Evolutionary conservation across 768 basidiomycete genomes (phyloP).

Genomic region (Russula foetens): DNA sequence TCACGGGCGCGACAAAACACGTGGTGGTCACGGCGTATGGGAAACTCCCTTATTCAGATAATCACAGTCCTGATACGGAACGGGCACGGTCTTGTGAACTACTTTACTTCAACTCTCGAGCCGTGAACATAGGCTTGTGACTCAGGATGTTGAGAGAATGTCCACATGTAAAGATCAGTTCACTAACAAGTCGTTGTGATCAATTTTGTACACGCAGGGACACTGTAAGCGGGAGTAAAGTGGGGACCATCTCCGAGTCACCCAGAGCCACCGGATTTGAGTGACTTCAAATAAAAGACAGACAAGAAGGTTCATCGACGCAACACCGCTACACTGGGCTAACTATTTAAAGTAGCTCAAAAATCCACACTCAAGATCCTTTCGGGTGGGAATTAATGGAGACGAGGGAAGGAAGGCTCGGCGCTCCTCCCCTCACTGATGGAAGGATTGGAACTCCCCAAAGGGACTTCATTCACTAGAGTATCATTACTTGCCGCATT

Average conservation of each 20-base stretch:
- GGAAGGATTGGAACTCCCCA: constrained; percentile 9
- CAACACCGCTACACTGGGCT: background rate
- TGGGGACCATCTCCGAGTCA: background rate
- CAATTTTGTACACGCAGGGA: background rate
- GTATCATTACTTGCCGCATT: background rate
- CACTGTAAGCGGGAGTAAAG: background rate
- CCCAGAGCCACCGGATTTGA: too few relatives aligned
- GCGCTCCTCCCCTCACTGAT: background rate
- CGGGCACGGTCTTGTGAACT: background rate
- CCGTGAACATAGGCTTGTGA: background rate
- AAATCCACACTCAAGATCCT: background rate
- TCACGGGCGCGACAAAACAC: constrained; percentile 1
- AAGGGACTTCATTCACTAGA: constrained; percentile 5
- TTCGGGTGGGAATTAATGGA: background rate
- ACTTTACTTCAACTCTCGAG: background rate
- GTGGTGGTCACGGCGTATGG: constrained; percentile 9
- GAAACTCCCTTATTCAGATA: constrained; percentile 6
- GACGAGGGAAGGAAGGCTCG: background rate
- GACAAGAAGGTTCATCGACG: constrained; percentile 6
- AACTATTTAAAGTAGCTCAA: constrained; percentile 10
- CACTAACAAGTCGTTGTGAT: background rate
- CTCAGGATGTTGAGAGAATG: background rate
- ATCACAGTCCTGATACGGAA: background rate
- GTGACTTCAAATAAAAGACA: background rate
- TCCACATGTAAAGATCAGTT: background rate